Percentiles rank a stretch among this genome's conserved stretches.
These are phyloP conservation scores for Solanum etuberosum DNA, from an alignment of 257 asterid genomes.

Conservation along the genomic window DNA sequence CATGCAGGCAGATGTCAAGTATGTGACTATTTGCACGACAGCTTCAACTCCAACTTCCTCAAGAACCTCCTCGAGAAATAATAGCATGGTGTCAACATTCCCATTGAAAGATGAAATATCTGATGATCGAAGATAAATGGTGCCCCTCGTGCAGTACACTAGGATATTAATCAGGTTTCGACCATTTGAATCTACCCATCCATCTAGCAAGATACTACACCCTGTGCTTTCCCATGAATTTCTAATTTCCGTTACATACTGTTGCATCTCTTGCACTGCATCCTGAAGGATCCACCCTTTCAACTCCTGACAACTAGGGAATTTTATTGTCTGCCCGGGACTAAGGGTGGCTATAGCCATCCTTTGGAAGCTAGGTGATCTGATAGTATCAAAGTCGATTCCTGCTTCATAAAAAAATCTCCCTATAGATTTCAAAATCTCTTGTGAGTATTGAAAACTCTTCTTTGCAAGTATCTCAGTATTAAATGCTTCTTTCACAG, in stretches of 20 bases:
- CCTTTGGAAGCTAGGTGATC: constrained; percentile 26
- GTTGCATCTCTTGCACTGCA: constrained; percentile 20
- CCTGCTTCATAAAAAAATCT: constrained; percentile 42
- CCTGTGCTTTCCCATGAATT: constrained; percentile 43
- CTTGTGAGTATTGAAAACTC: background rate
- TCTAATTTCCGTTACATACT: constrained; percentile 14
- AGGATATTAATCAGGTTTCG: constrained; percentile 36
- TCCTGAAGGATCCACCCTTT: constrained; percentile 45
- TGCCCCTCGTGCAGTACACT: constrained; percentile 45
- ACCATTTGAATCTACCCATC: constrained; percentile 33
- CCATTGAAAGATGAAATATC: constrained; percentile 19
- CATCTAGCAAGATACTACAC: constrained; percentile 56
- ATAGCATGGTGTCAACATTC: constrained; percentile 18
- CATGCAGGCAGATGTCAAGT: constrained; percentile 36
- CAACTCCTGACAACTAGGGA: constrained; percentile 41
- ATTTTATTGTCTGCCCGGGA: background rate
- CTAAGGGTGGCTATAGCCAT: constrained; percentile 19
- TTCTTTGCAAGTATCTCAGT: constrained; percentile 12
- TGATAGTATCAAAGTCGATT: constrained; percentile 18
- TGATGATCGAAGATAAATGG: constrained; percentile 31
- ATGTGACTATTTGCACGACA: constrained; percentile 44
- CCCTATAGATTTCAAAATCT: constrained; percentile 18
- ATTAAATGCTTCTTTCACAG: constrained; percentile 2
- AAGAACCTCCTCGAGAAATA: constrained; percentile 19
- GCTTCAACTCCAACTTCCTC: constrained; percentile 33